Evolutionary conservation across 2,329 filamentous ascomycete genomes (phyloP), one percentile per base, ranked within the genome.

Genomic region (Fusarium robinianum): DNA sequence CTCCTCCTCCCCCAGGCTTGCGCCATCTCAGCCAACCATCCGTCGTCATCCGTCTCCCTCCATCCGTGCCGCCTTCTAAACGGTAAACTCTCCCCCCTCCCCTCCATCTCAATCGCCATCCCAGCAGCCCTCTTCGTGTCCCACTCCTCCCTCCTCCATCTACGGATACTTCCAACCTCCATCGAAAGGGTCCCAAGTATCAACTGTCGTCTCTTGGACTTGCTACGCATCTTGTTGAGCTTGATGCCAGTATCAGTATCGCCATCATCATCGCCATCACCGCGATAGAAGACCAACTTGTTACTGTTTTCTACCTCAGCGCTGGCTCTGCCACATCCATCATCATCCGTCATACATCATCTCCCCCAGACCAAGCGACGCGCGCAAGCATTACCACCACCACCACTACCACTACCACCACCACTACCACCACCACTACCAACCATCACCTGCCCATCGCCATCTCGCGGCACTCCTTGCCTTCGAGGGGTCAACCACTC

Each of bases 1-100:
- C 41, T 30, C 43, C 42, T 41, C 41, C 40, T 42, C 37, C 55
- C 46, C 46, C 48, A 18, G 48, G 49, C 47, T 54, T 61, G 63
- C 60, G 63, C 57, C 62, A 63, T 64, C 46, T 51, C 54, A 57
- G 53, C 64, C 64, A 66, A 66, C 64, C 64, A 63, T 57, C 47
- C 54, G 50, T 58, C 64, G 63, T 64, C 62, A 67, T 65, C 62
- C 55, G 58, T 49, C 54, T 58, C 53, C 60, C 54, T 60, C 61
- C 50, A 60, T 59, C 53, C 53, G 55, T 53, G 51, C 60, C 52
- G 55, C 51, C 56, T 55, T 54, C 51, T 44, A 55, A 60, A 60
- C 57, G 54, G 54, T 55, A 54, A 51, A 38, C 57, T 54, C 46
- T 48, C 34, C 31, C 39, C 46, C 44, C 46, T 51, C 49, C 55